Evolutionary conservation across 2,329 filamentous ascomycete genomes (phyloP).

Genomic region (Alternaria arbusti): DNA sequence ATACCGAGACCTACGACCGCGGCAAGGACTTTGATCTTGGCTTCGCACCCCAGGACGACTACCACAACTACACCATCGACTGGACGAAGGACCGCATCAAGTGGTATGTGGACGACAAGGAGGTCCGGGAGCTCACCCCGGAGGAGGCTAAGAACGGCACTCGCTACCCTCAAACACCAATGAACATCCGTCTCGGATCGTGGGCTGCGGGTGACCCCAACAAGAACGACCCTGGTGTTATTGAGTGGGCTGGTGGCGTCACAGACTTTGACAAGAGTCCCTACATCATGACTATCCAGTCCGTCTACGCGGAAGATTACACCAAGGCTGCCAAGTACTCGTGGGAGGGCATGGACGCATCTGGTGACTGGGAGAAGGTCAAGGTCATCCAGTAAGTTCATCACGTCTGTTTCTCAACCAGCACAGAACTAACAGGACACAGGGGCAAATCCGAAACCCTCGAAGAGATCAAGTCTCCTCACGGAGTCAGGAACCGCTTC

Average conservation of each 20-base stretch:
- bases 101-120: conserved; percentile 69
- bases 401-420: neutral
- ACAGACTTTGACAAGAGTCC: conserved; percentile 72
- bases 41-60: conserved; percentile 38
- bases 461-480: conserved; percentile 43
- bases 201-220: conserved; percentile 67
- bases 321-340: conserved; percentile 68
- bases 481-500: conserved; percentile 46
- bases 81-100: conserved; percentile 69
- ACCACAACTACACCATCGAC: conserved; percentile 60
- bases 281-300: conserved; percentile 77
- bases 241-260: conserved; percentile 68
- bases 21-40: conserved; percentile 45
- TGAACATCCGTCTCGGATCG: conserved; percentile 72
- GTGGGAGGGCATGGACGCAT: conserved; percentile 53
- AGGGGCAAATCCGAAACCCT: conserved; percentile 47
- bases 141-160: conserved; percentile 63
- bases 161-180: conserved; percentile 75
- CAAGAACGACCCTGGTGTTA: conserved; percentile 42
- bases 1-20: conserved; percentile 60
- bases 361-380: conserved; percentile 55
- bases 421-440: conserved; percentile 13
- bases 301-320: conserved; percentile 62
- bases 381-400: conserved; percentile 51
- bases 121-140: conserved; percentile 67